Conservation (phyloP, 768 basidiomycete species). For the Crepidotus variabilis region DNA sequence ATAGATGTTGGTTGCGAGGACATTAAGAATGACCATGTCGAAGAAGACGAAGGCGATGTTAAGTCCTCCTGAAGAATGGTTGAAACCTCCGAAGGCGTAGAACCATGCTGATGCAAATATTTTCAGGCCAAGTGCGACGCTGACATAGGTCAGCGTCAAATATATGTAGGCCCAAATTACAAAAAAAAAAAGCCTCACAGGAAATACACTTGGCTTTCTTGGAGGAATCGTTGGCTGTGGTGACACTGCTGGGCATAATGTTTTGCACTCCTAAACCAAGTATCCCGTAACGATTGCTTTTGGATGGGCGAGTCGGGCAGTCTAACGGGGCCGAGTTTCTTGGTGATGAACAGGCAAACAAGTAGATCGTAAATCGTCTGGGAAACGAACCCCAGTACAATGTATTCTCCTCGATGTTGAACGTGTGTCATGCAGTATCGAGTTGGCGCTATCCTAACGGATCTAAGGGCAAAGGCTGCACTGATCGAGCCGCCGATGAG, state of each 20-base stretch:
- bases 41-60: background rate
- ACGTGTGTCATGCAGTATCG: slow-evolving; percentile 7
- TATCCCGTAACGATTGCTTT: background rate
- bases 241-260: background rate
- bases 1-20: background rate
- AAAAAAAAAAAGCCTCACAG: slow-evolving; percentile 6
- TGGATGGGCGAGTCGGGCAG: background rate
- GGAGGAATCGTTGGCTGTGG: slow-evolving; percentile 1
- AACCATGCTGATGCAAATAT: background rate
- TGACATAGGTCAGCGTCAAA: background rate
- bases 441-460: slow-evolving; percentile 4
- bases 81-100: background rate
- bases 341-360: slow-evolving; percentile 6
- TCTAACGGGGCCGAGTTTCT: slow-evolving; percentile 1
- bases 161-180: background rate
- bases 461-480: background rate
- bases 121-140: background rate
- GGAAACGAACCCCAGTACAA: slow-evolving; percentile 2
- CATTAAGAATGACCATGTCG: background rate
- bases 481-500: slow-evolving; percentile 3
- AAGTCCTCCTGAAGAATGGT: background rate
- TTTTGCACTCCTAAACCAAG: background rate
- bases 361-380: slow-evolving; percentile 8
- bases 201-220: slow-evolving; percentile 8
- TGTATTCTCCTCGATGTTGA: background rate